Base-by-base conservation (phyloP, 768 basidiomycete genomes). In the Scleroderma bovista region DNA sequence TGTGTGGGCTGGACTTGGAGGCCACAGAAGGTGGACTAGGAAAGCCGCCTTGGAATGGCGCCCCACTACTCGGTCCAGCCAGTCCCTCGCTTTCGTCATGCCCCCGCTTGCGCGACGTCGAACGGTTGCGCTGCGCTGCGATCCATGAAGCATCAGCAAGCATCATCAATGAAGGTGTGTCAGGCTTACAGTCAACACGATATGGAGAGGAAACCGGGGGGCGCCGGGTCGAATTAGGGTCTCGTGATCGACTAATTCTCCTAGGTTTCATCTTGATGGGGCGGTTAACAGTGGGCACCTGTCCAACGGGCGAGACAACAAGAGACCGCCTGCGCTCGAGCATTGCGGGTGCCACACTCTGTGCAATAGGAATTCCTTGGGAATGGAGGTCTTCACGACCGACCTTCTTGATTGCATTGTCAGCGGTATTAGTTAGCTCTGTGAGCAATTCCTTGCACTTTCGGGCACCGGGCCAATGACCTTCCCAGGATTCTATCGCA, bases 381-480 rank as follows among this genome's bases (percentile, higher is more conserved):
- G 51, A 45, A 41, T 60, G 56, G 41, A 59, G 49, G 50, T 57
- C 42, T 8, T 60, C 61, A 31, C 46, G 51, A 32, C 49, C 50
- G 6, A 57, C 57, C 49, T 58, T 69, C 24, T 66, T 69, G 42
- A 88, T 81, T 26, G 86, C 86, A 49, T 85, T 84, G 39, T 71
- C 79, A 4, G 86, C 83, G 9, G 84, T 89, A 38, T 70, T 81
- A 29, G 80, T 76, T 45, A 89, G 72, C 55, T 88, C 87, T 40
- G 75, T 68, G 34, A 91, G 78, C 36, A 91, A 68, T 60, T 90
- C 88, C 66, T 83, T 90, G 74, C 90, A 90, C 66, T 92, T 92
- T 37, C 81, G 77, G 53, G 88, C 89, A 15, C 90, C 90, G 19
- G 90, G 90, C 91, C 91, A 93, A 49, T 79, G 76, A 2, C 86